A percentile compares a stretch with the other conserved stretches of the same genome.
phyloP scores from a whole-genome alignment of 495 filamentous ascomycete species.

The Diplogelasinospora grovesii region DNA sequence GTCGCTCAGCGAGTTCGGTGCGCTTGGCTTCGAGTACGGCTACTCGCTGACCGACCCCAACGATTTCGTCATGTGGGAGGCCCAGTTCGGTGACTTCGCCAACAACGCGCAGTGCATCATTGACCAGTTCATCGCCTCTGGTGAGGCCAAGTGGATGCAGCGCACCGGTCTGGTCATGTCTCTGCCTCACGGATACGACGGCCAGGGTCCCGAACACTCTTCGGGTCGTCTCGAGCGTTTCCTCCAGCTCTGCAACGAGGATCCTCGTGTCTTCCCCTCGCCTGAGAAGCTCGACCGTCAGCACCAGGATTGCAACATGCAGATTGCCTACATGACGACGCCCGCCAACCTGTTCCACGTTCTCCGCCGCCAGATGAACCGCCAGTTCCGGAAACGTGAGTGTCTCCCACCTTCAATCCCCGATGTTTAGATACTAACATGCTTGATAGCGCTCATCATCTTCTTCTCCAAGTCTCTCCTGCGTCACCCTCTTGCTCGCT shows the following conservation, averaged over 20 bases:
- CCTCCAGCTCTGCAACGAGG: conserved; percentile 95
- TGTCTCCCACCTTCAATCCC: conserved; percentile 10
- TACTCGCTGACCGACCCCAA: conserved; percentile 96
- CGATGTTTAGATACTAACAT: conserved; percentile 30
- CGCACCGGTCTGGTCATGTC: conserved; percentile 91
- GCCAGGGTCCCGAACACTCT: conserved; percentile 96
- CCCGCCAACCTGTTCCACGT: conserved; percentile 96
- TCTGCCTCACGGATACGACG: conserved; percentile 95
- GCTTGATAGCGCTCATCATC: conserved; percentile 66
- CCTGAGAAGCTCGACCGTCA: conserved; percentile 88
- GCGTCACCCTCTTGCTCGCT: conserved; percentile 86
- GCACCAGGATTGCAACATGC: conserved; percentile 99
- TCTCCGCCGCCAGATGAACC: conserved; percentile 92
- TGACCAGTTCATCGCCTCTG: conserved; percentile 96
- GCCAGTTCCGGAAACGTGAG: conserved; percentile 98
- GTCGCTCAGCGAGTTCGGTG: conserved; percentile 90
- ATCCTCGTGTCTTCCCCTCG: conserved; percentile 84
- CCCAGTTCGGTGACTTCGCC: conserved; percentile 98
- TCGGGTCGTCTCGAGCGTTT: conserved; percentile 96
- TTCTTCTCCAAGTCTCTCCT: conserved; percentile 97
- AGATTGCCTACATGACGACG: conserved; percentile 88
- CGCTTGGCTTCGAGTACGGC: conserved; percentile 95
- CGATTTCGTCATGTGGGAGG: conserved; percentile 97
- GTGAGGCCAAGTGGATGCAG: conserved; percentile 97
- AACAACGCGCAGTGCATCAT: conserved; percentile 99